Evolutionary conservation across 495 filamentous ascomycete genomes (phyloP).

Genomic region (Neurospora sp.): DNA sequence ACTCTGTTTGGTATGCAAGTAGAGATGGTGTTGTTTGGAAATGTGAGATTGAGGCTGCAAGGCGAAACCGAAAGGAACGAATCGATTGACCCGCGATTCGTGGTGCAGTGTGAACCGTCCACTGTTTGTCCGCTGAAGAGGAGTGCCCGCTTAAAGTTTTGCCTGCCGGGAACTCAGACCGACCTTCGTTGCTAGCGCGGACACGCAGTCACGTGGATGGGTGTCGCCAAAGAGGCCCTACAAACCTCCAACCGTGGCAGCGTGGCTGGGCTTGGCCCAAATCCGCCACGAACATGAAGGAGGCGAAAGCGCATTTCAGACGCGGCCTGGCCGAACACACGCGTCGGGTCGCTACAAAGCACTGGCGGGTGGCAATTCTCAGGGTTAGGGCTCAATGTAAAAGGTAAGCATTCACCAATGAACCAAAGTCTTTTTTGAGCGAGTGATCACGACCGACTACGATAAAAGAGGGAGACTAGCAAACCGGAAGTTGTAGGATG

Average conservation of each 20-base stretch:
- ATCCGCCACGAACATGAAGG: not conserved
- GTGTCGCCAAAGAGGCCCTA: not conserved
- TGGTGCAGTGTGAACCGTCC: not conserved
- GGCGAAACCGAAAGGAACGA: not conserved
- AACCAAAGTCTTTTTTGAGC: not conserved
- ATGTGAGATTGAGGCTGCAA: not conserved
- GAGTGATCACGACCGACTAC: too few species aligned
- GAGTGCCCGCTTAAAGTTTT: not conserved
- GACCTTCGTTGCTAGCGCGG: not conserved
- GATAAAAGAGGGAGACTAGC: too few species aligned
- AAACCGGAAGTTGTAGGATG: too few species aligned
- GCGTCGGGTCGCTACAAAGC: not conserved
- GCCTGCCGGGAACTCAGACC: not conserved
- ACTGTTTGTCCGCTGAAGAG: not conserved
- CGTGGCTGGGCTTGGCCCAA: not conserved
- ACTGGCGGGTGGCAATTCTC: not conserved
- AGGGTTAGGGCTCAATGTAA: not conserved
- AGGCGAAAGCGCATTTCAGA: not conserved
- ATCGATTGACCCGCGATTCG: not conserved
- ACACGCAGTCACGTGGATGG: not conserved
- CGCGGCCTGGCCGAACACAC: not conserved
- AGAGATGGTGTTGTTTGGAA: not conserved
- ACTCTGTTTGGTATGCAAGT: not conserved
- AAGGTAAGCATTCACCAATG: not conserved
- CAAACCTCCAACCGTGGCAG: not conserved